Evolutionary conservation across 352 stramenopile species (phyloP), one percentile per base, ranked within the genome.

Genomic region (Phytophthora tubulina): DNA sequence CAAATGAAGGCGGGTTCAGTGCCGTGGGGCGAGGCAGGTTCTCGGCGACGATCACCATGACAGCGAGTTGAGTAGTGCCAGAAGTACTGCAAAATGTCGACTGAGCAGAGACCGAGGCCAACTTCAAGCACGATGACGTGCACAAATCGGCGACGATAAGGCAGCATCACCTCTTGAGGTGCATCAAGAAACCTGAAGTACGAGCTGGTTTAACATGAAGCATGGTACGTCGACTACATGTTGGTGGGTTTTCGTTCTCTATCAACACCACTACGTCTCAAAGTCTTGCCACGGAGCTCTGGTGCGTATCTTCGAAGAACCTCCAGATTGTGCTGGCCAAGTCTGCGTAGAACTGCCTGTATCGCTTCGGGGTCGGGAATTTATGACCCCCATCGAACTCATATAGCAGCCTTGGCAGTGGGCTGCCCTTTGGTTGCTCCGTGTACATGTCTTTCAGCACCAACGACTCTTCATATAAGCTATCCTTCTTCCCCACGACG

Each of bases 331-430:
- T 75, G 33, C 44, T 72, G 4, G 78, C 79, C 41, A 89, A 48
- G 32, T 82, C 32, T 3, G 63, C 61, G 57, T 90, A 90, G 9
- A 93, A 66, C 42, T 75, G 44, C 17, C 77, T 63, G 65, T 93
- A 70, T 50, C 78, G 75, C 9, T 64, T 80, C 1, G 79, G 76
- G 10, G 85, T 89, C 6, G 87, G 85, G 67, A 94, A 93, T 46
- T 91, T 91, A 72, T 94, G 87, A 44, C 82, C 76, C 42, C 70
- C 70, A 11, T 81, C 73, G 39, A 88, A 74, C 39, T 90, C 76
- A n/a, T 85, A 7, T 7, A 88, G 32, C 32, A 85, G 15, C 39
- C 80, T 78, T 49, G 56, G 11, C n/a, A 87, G 38, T 4, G 68
- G 63, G 66, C 72, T 79, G 11, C 73, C 76, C 31, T 78, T 76